phyloP scores from a whole-genome alignment of 116 monocot species.

The Iris pallida region DNA sequence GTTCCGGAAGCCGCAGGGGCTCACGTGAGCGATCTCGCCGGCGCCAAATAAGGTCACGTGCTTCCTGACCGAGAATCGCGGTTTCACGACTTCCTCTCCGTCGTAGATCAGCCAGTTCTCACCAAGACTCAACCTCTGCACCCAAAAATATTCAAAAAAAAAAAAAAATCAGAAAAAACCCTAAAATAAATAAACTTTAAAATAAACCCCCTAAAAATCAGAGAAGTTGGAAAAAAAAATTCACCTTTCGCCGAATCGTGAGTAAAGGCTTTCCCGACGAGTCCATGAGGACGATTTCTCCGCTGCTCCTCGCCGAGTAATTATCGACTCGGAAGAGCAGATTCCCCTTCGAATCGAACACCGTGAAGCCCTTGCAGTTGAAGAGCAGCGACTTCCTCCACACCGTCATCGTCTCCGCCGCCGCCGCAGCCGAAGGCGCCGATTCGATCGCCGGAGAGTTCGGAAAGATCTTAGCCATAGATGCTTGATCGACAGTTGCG shows the following conservation, averaged over 20 bases:
- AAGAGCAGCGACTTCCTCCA: constrained; percentile 50
- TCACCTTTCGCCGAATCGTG: constrained; percentile 14
- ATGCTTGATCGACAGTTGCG: neutral
- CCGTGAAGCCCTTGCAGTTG: constrained; percentile 49
- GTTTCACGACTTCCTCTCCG: constrained; percentile 1
- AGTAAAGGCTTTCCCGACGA: constrained; percentile 5
- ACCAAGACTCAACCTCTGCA: constrained; percentile 16
- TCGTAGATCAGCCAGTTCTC: constrained; percentile 19
- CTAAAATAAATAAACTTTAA: neutral
- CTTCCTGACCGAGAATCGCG: constrained; percentile 12
- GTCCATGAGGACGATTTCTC: constrained; percentile 19
- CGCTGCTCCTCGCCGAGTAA: constrained; percentile 2
- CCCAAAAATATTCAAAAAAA: neutral
- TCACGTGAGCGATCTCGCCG: constrained; percentile 12
- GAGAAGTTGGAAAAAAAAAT: neutral
- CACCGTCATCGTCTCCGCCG: constrained; percentile 22
- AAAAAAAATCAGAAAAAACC: neutral
- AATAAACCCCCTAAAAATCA: neutral
- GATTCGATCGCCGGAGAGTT: constrained; percentile 14
- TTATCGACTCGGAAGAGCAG: constrained; percentile 35
- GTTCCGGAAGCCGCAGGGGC: neutral
- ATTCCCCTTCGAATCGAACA: constrained; percentile 33
- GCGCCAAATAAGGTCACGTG: constrained; percentile 4
- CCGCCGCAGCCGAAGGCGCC: neutral
- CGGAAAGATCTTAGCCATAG: constrained; percentile 30